Base-by-base conservation (phyloP, 495 filamentous ascomycete genomes). In the Parathielavia appendiculata region DNA sequence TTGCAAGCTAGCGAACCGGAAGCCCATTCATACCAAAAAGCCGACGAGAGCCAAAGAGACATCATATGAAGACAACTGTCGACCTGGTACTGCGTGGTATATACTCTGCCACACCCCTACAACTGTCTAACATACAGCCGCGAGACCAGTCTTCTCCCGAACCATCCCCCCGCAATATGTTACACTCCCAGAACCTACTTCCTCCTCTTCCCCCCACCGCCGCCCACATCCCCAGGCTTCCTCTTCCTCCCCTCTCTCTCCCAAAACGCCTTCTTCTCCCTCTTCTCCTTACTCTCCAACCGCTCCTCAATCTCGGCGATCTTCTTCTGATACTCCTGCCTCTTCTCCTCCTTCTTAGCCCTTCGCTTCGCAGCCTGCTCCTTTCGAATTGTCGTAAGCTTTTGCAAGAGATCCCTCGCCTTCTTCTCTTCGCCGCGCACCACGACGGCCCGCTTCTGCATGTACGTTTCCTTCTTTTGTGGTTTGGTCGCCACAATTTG, bases 261-360 rank as follows among this genome's bases (percentile, higher is more conserved):
- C 93, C 93, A 98, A 74, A 86, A 98, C 63, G 95, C 92, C 63
- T 95, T 83, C 68, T 83, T 87, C 76, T 98, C 93, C 67, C 83
- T 84, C 81, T 89, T 92, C 78, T 97, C 91, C 46, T 90, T 79
- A 55, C 82, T 88, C 36, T 76, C 77, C 75, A 87, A 85, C 83
- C 88, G 92, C 80, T 95, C 91, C 63, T 83, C 76, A 60, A 84
- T 81, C 62, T 91, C 89, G 14, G 80, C 84, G 26, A 93, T 81
- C 79, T 90, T 92, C 74, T 84, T 88, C 57, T 83, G 76, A 74
- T 95, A 91, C 61, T 83, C 81, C 65, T 84, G 81, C 51, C 86
- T 77, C 70, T 90, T 84, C 76, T 89, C 88, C 67, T 95, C 91
- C 75, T 97, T 92, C 76, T 90, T 90, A 44, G 73, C 84, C 32